Base-by-base conservation (phyloP, 2,329 filamentous ascomycete species). In the Xylariaceae sp. region DNA sequence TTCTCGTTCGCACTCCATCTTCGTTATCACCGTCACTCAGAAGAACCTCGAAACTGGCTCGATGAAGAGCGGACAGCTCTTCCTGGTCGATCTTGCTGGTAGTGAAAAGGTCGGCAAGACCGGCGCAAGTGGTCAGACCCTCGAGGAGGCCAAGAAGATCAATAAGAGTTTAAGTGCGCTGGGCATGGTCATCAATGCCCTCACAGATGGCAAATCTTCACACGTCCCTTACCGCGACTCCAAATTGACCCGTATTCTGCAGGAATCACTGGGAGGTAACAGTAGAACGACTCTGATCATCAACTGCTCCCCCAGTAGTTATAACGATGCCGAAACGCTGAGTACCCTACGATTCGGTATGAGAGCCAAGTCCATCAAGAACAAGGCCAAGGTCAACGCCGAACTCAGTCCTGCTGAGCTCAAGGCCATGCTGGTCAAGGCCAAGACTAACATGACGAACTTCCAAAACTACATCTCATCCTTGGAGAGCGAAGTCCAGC, bases 91-190 rank as follows among this genome's bases (percentile, higher is more conserved):
- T 87, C 80, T 99, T 80, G 94, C 94, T 56, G 94, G 94, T 81
- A 96, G 91, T 71, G 94, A 99, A 78, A 97, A 97, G 79, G 92
- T 97, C 55, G 93, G 94, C 73, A 97, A 99, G 83, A 99, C 94
- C 35, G 94, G 94, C 68, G 94, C 94, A 63, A 97, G 91, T 73
- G 94, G 94, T 59, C 94, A 97, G 76, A 97, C 93, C 3, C 81
- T 99, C 49, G 94, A 97, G 75, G 94, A 99, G 75, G 94, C 94
- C 62, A 97, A 97, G 82, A 99, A 99, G 82, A 99, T 99, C 83
- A 99, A 99, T 83, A 97, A 97, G 83, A 97, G 92, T 82, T 83
- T 99, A 79, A 97, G 92, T 78, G 92, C 94, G 57, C 82, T 99
- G 62, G 94, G 94, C 70, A 97, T 97, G 92, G 94, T 97, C 78